Evolutionary conservation across 1,284 basidiomycete species (phyloP).

Genomic region (Malassezia vespertilionis): DNA sequence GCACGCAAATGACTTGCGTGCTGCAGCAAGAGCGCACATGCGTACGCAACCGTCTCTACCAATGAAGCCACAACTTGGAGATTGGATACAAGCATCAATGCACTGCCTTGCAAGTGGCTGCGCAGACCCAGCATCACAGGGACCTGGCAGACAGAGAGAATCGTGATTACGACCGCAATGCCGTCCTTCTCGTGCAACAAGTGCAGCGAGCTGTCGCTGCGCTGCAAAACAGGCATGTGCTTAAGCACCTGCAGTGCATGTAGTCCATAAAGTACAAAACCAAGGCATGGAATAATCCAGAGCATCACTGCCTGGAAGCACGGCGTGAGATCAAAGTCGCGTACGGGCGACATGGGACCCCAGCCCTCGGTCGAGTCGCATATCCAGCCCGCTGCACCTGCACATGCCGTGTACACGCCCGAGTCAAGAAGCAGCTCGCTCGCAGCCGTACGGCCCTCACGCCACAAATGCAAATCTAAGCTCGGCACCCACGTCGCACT

Average conservation of each 20-base stretch:
- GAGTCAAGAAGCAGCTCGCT: background rate
- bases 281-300: conserved; percentile 26
- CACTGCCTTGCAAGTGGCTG: conserved; percentile 54
- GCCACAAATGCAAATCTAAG: conserved; percentile 1
- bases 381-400: background rate
- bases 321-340: conserved; percentile 67
- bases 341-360: conserved; percentile 55
- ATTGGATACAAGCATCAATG: conserved; percentile 21
- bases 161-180: conserved; percentile 41
- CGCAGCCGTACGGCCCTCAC: background rate
- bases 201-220: conserved; percentile 22
- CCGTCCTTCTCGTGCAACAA: conserved; percentile 32
- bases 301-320: conserved; percentile 64
- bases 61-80: conserved; percentile 23
- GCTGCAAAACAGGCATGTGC: conserved; percentile 11
- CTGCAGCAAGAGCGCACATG: conserved; percentile 39
- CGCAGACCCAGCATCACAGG: conserved; percentile 53
- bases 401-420: background rate
- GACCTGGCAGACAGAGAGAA: conserved; percentile 51
- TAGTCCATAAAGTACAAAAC: conserved; percentile 26
- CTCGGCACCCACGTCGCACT: conserved; percentile 6
- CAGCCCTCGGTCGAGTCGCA: conserved; percentile 51
- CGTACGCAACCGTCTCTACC: conserved; percentile 21
- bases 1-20: conserved; percentile 64
- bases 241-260: conserved; percentile 18